phyloP scores from a whole-genome alignment of 192 early-diverging fungal species.

The Coemansia sp. region DNA sequence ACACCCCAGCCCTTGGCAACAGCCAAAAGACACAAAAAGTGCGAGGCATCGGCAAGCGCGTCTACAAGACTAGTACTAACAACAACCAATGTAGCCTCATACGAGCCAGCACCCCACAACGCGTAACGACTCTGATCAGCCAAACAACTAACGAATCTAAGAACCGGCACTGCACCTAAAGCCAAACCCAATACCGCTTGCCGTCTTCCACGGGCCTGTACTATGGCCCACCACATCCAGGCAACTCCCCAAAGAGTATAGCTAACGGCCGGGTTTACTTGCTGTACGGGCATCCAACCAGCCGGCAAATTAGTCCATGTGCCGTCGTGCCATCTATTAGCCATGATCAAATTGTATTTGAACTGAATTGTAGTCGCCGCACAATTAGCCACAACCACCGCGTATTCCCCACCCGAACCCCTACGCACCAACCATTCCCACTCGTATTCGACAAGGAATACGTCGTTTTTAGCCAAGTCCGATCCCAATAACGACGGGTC shows the following conservation, averaged over 20 bases:
- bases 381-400: conserved; percentile 55
- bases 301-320: conserved; percentile 51
- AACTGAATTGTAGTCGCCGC: conserved; percentile 55
- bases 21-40: conserved; percentile 35
- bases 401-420: conserved; percentile 44
- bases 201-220: conserved; percentile 6
- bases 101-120: conserved; percentile 41
- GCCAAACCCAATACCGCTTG: conserved; percentile 24
- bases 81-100: conserved; percentile 45
- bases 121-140: conserved; percentile 48
- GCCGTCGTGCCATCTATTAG: conserved; percentile 49
- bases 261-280: conserved; percentile 32
- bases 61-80: conserved; percentile 53
- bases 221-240: conserved; percentile 19
- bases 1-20: conserved; percentile 55
- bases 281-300: conserved; percentile 54
- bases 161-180: conserved; percentile 32
- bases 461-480: conserved; percentile 38
- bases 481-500: conserved; percentile 34
- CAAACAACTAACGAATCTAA: conserved; percentile 45
- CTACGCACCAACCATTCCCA: conserved; percentile 50
- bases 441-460: conserved; percentile 56
- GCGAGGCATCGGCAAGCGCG: conserved; percentile 45
- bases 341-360: conserved; percentile 58
- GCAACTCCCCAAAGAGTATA: conserved; percentile 44